Evolutionary conservation across 208 protist species (phyloP).

Genomic region (Leishmania aethiopica): DNA sequence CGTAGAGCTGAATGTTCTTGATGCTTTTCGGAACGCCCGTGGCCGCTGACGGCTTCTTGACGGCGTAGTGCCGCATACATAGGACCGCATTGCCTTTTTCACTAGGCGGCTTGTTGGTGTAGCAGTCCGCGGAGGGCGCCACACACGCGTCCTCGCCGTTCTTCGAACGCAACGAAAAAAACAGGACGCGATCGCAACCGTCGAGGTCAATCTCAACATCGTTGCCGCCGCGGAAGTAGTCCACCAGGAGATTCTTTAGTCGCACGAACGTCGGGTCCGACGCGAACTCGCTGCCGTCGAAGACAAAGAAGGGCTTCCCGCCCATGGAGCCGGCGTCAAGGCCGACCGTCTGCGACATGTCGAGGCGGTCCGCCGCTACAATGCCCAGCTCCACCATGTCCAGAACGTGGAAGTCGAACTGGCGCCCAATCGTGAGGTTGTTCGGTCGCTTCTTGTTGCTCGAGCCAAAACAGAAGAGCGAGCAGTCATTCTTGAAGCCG

Average conservation of each 20-base stretch:
- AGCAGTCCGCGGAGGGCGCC: conserved; percentile 72
- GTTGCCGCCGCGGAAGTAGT: conserved; percentile 84
- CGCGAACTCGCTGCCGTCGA: conserved; percentile 82
- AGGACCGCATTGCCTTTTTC: conserved; percentile 66
- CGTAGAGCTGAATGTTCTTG: conserved; percentile 66
- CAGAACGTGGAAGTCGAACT: conserved; percentile 91
- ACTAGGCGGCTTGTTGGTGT: conserved; percentile 52
- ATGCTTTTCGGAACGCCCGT: conserved; percentile 43
- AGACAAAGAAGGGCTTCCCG: conserved; percentile 87
- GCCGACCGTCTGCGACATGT: conserved; percentile 55
- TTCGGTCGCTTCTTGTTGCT: conserved; percentile 92
- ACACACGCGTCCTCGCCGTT: conserved; percentile 80
- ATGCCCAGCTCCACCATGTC: conserved; percentile 92
- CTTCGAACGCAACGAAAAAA: conserved; percentile 74
- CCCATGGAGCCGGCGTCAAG: conserved; percentile 69
- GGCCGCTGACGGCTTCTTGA: conserved; percentile 68
- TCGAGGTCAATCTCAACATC: conserved; percentile 71
- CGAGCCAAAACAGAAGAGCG: conserved; percentile 85
- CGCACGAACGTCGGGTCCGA: conserved; percentile 72
- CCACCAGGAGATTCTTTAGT: conserved; percentile 83
- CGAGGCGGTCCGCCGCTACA: conserved; percentile 71
- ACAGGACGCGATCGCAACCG: conserved; percentile 81
- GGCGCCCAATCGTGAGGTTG: conserved; percentile 83
- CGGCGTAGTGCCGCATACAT: conserved; percentile 85
- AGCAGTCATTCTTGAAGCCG: conserved; percentile 93